Evolutionary conservation across 1,284 basidiomycete genomes (phyloP), one percentile per base, ranked within the genome.

Genomic region (Cutaneotrichosporon arboriforme): DNA sequence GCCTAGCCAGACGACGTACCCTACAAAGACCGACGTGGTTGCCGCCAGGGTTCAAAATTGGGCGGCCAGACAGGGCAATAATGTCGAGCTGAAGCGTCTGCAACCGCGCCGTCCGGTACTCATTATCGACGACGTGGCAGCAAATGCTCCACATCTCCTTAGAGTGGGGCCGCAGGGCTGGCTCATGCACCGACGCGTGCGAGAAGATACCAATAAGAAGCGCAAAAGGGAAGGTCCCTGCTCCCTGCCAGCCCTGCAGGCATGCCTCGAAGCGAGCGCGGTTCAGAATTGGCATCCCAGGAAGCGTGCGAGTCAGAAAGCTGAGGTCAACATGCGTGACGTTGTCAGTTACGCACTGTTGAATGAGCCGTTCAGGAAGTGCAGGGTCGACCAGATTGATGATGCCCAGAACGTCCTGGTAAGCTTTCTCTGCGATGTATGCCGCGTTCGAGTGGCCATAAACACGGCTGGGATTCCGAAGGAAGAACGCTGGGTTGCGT

Each of bases 281-380:
- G 42, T 66, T 66, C 45, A 66, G 37, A 31, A 66, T 54, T 2
- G 65, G 65, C 14, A 64, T 21, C 12, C 60, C 61, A 0, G 63
- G 61, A 0, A 62, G 57, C 3, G 59, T 57, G 20, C 54, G 48
- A 8, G 49, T 55, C 31, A 63, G 31, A 35, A 60, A 64, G 10
- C 62, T 64, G 43, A 3, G 9, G 48, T 54, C 38, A 54, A 48
- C 37, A 4, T 7, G 5, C 22, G 33, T 35, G 33, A 21, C 26
- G 10, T 3, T 5, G 17, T 8, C 10, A 4, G 23, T 10, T 10
- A 46, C 61, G 43, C 42, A 62, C 61, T 54, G 51, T 20, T 60
- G 46, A 13, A 60, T 50, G n/a, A 62, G 50, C 20, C 45, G 45
- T 4, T 54, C 49, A 2, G 60, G 54, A 36, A 61, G 39, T 8